phyloP scores from a whole-genome alignment of 2,329 filamentous ascomycete genomes.

The Phialophora expanda region DNA sequence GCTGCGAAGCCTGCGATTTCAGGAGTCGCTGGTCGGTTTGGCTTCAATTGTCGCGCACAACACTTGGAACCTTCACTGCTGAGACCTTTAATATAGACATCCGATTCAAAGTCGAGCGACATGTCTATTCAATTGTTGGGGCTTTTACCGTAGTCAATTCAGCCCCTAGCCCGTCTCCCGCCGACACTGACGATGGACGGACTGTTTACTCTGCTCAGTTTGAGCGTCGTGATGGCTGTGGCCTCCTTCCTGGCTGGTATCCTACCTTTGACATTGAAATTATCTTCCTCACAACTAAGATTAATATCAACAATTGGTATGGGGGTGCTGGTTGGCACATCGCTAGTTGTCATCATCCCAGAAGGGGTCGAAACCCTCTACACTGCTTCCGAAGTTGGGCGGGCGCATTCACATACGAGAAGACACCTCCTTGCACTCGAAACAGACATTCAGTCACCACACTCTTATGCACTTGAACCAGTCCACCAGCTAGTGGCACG shows the following conservation, averaged over 20 bases:
- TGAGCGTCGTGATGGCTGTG: conserved; percentile 69
- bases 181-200: conserved; percentile 58
- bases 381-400: conserved; percentile 50
- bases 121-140: not conserved
- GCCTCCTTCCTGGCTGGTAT: conserved; percentile 91
- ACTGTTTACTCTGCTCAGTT: conserved; percentile 66
- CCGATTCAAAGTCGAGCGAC: conserved; percentile 1
- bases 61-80: not conserved
- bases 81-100: not conserved
- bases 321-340: conserved; percentile 91
- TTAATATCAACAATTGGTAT: conserved; percentile 91
- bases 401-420: conserved; percentile 38
- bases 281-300: conserved; percentile 85
- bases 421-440: conserved; percentile 44
- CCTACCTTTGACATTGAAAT: conserved; percentile 83
- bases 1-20: conserved; percentile 15
- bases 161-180: conserved; percentile 2
- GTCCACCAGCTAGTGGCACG: conserved; percentile 13
- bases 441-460: conserved; percentile 42
- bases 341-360: conserved; percentile 94
- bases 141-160: not conserved
- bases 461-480: not conserved
- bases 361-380: conserved; percentile 94
- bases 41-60: not conserved
- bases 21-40: conserved; percentile 3